A percentile compares a stretch with the other conserved stretches of the same genome.
Evolutionary conservation across 768 basidiomycete species (phyloP).

Genomic region (Leccinum disarticulatum): DNA sequence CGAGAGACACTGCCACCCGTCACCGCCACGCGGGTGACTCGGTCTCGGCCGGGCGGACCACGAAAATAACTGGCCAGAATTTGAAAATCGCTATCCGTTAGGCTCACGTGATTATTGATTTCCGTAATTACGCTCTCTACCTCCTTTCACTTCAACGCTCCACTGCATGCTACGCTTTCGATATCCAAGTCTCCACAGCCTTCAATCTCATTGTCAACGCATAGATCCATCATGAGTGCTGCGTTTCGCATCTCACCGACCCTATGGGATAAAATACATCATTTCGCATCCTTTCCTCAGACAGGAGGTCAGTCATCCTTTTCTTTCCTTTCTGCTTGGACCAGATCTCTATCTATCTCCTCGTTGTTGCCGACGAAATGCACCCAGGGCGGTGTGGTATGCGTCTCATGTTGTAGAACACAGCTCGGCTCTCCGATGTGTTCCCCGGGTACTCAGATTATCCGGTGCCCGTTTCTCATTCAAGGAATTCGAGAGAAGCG

Average conservation of each 20-base stretch:
- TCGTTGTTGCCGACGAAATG: not conserved
- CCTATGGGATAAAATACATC: constrained; percentile 88
- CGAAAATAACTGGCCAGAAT: no score
- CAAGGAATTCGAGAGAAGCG: not conserved
- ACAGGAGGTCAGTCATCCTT: constrained; percentile 66
- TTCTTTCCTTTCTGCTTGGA: not conserved
- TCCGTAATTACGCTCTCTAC: not conserved
- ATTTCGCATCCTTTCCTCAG: constrained; percentile 90
- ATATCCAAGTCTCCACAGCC: not conserved
- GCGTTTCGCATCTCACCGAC: constrained; percentile 71
- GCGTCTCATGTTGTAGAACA: not conserved
- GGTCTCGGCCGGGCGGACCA: no score
- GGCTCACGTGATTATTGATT: not conserved
- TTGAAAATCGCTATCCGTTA: no score
- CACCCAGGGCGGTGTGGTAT: not conserved
- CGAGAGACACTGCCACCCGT: no score
- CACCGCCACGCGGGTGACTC: no score
- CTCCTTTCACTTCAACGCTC: not conserved
- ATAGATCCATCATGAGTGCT: constrained; percentile 33
- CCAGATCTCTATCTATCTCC: not conserved
- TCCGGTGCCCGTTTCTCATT: not conserved
- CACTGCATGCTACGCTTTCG: constrained; percentile 8
- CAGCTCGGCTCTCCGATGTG: not conserved
- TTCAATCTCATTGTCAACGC: not conserved
- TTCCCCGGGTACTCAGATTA: not conserved